Evolutionary conservation across 192 early-diverging fungal species (phyloP).

Genomic region (Mortierella alpina): DNA sequence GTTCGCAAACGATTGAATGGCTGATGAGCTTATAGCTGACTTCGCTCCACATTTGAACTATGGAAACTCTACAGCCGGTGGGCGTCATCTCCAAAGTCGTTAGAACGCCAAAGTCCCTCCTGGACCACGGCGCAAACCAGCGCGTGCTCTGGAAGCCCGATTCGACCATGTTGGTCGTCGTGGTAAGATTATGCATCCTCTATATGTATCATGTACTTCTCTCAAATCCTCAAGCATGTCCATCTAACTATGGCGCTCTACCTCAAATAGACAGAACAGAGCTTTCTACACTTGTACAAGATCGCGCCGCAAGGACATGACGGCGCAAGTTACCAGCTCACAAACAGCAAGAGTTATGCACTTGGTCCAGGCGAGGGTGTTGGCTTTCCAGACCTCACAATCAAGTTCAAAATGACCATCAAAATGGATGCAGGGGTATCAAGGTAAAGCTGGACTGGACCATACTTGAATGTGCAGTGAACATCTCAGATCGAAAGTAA

Average conservation of each 20-base stretch:
- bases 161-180: slow-evolving; percentile 68
- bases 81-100: slow-evolving; percentile 72
- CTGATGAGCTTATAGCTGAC: neutral
- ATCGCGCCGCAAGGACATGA: slow-evolving; percentile 63
- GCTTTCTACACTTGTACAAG: slow-evolving; percentile 78
- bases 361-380: slow-evolving; percentile 77
- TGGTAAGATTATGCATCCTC: slow-evolving; percentile 57
- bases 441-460: slow-evolving; percentile 58
- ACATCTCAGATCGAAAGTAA: neutral
- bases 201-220: neutral
- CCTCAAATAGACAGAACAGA: slow-evolving; percentile 66
- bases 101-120: slow-evolving; percentile 70
- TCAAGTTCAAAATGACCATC: slow-evolving; percentile 79
- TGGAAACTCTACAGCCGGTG: slow-evolving; percentile 62
- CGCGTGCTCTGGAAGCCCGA: slow-evolving; percentile 82
- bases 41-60: neutral
- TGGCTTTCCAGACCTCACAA: slow-evolving; percentile 63
- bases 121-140: slow-evolving; percentile 80
- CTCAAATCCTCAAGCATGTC: neutral
- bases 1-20: no score
- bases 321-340: slow-evolving; percentile 69
- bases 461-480: neutral
- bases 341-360: slow-evolving; percentile 67
- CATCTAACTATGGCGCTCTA: neutral
- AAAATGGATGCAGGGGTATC: slow-evolving; percentile 79